Base-by-base conservation (phyloP, 2,329 filamentous ascomycete species). In the Aureobasidium melanogenum region DNA sequence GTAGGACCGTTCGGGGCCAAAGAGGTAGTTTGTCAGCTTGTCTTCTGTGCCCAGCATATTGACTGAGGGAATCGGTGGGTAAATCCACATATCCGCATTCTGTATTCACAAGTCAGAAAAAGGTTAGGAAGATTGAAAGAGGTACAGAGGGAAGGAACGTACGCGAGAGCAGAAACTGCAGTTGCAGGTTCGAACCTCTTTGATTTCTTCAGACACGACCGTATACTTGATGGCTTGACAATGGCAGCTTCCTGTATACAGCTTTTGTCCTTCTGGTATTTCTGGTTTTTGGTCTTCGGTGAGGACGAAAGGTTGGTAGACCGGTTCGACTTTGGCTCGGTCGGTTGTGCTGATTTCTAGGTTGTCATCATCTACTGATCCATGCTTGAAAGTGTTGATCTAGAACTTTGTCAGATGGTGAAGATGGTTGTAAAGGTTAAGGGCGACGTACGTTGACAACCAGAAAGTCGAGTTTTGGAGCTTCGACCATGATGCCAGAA, bases 11-110 rank as follows among this genome's bases (percentile, higher is more conserved):
- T 39, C 10, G 3, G 34, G 43, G 15, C 22, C 17, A 17, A 58
- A 58, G 10, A 58, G 55, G 24, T 58, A 58, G 9, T 47, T 9
- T 39, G 55, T 58, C 0, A 58, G 43, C 15, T 48, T 48, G 2
- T 47, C 32, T 10, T 58, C 55, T 15, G 55, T 58, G 55, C 32
- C 55, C 15, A 58, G 15, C 2, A 58, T 7, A 9, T 47, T 14
- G 22, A 58, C 55, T 9, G 55, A 47, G 15, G 55, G 3, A 3
- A 58, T 28, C 0, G 46, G 36, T 12, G 56, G 56, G 7, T 60
- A 60, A 14, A 60, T 60, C 56, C 56, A 60, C 44, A 51, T 51
- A n/a, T 50, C 44, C 2, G 56, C 56, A 36, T 60, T 60, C 54
- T 57, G n/a, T 26, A 8, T 12, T 14, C 1, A 12, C 17, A 8